Base-by-base conservation (phyloP, 1,139 yeast species). In the Suhomyces yuchorum region DNA sequence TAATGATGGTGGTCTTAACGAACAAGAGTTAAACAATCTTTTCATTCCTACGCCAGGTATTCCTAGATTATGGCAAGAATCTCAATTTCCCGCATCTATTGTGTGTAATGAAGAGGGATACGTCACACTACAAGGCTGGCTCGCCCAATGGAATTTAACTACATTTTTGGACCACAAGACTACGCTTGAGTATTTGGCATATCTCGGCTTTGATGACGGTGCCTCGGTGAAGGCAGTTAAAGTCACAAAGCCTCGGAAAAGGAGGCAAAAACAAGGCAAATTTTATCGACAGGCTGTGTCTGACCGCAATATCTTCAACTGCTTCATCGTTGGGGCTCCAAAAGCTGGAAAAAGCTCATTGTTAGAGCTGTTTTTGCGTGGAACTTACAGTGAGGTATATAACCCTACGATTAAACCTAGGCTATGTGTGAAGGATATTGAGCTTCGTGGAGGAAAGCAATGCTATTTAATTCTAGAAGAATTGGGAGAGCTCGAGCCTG, bases 141-240 rank as follows among this genome's bases (percentile, higher is more conserved):
- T 93, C 39, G 98, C 99, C 0, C 98, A 93, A 60, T 93, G 99
- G 99, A 86, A 93, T 56, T 85, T 93, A 85, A 90, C 97, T 0
- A 92, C 98, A 0, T 90, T 84, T 58, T 70, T 93, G 35, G 96
- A 91, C 58, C 84, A 87, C 62, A 82, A 79, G 58, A 85, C 91
- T 1, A 91, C 98, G 0, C 76, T 93, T 49, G 96, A 91, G 46
- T 93, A 92, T 60, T 69, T 93, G 51, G 96, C 96, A 0, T 88
- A 89, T 66, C 75, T 93, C 47, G 99, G 99, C 0, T 92, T 87
- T 60, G 96, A 89, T 43, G 80, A 71, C 53, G 76, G 69, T 43
- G 68, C 56, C 39, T 71, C 73, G 3, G 66, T 74, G 2, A 75
- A 80, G 46, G 97, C 97, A 0, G 65, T 93, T 38, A 85, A 88